A percentile compares a stretch with the other conserved stretches of the same genome.
These are phyloP conservation scores for Mangifera indica DNA, from an alignment of 345 rosid species.

Conservation along the genomic window DNA sequence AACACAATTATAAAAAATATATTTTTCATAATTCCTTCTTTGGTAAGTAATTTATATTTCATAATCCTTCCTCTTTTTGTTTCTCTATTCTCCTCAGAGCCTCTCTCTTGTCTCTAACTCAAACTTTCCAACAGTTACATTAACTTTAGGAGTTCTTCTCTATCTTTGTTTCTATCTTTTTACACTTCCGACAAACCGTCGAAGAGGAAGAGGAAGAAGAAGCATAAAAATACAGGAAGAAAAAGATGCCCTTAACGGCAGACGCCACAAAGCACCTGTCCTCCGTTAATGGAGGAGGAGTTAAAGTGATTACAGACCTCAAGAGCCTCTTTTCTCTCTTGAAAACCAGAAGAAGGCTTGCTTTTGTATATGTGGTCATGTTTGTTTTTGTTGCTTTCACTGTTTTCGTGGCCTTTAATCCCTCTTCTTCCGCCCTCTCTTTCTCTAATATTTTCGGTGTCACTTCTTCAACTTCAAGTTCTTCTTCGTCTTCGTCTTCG, in stretches of 20 bases:
- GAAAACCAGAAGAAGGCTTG: slow-evolving; percentile 51
- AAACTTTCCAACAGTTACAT: too few relatives aligned
- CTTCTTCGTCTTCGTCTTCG: slow-evolving; percentile 19
- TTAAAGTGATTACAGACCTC: slow-evolving; percentile 33
- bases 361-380: slow-evolving; percentile 62
- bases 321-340: slow-evolving; percentile 41
- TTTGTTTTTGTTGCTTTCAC: slow-evolving; percentile 66
- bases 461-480: slow-evolving; percentile 16
- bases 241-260: slow-evolving; percentile 40
- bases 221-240: background rate
- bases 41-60: too few relatives aligned
- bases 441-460: slow-evolving; percentile 45
- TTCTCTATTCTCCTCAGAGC: too few relatives aligned
- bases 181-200: too few relatives aligned
- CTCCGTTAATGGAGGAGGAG: slow-evolving; percentile 43
- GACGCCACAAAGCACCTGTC: slow-evolving; percentile 49
- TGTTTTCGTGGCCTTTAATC: slow-evolving; percentile 59
- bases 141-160: too few relatives aligned
- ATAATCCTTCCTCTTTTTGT: too few relatives aligned
- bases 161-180: too few relatives aligned
- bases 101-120: too few relatives aligned
- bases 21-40: too few relatives aligned
- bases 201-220: background rate
- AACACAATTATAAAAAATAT: too few relatives aligned
- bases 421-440: slow-evolving; percentile 55